phyloP scores from a whole-genome alignment of 2,329 filamentous ascomycete genomes.

The Clarireedia monteithiana region DNA sequence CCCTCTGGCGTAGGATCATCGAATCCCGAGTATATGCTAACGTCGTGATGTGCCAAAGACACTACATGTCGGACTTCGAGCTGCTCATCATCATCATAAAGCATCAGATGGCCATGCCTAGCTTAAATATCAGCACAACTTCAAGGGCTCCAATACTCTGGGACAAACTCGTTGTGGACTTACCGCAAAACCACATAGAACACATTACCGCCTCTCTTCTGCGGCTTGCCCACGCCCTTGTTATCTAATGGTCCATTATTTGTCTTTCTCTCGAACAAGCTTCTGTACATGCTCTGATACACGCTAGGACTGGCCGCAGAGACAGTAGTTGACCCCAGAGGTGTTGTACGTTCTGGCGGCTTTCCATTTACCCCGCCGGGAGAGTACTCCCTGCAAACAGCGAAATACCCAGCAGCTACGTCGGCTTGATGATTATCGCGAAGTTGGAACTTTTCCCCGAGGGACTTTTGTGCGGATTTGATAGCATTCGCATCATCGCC shows the following conservation, averaged over 20 bases:
- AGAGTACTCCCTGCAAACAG: conserved; percentile 88
- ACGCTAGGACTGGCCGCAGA: conserved; percentile 82
- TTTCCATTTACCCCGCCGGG: conserved; percentile 89
- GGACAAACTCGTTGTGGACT: background rate
- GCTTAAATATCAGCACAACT: background rate
- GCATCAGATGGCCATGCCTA: conserved; percentile 91
- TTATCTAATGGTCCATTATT: conserved; percentile 28
- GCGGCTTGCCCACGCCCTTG: conserved; percentile 26
- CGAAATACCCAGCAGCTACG: conserved; percentile 85
- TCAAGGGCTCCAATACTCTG: too few relatives aligned
- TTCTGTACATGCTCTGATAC: conserved; percentile 97
- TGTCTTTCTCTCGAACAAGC: conserved; percentile 80
- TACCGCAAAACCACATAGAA: conserved; percentile 89
- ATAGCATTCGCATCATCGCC: conserved; percentile 59
- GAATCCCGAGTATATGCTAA: conserved; percentile 78
- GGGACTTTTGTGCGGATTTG: conserved; percentile 49
- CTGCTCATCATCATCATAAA: conserved; percentile 93
- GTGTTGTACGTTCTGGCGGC: conserved; percentile 78
- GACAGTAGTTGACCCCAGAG: conserved; percentile 66
- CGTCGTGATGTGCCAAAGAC: conserved; percentile 77
- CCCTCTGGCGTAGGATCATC: conserved; percentile 69
- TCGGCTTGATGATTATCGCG: conserved; percentile 56
- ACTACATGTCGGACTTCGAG: conserved; percentile 95
- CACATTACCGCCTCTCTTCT: conserved; percentile 68
- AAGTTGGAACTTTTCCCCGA: conserved; percentile 54